Evolutionary conservation across 495 filamentous ascomycete genomes (phyloP).

Genomic region (Aspergillus homomorphus): DNA sequence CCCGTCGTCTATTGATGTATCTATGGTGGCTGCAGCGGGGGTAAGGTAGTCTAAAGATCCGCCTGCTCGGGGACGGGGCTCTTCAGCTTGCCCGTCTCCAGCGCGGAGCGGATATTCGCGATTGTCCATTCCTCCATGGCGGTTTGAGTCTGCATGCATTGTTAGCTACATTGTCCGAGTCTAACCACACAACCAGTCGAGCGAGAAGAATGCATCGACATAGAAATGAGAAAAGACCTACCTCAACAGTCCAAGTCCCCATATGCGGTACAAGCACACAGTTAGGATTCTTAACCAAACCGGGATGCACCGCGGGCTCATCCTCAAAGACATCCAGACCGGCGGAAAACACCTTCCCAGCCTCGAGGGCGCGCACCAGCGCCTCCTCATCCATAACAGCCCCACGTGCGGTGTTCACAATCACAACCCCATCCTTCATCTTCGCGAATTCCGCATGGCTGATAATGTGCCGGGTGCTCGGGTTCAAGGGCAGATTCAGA

Average conservation of each 20-base stretch:
- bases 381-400: slow-evolving; percentile 71
- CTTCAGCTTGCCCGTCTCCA: slow-evolving; percentile 55
- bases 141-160: slow-evolving; percentile 48
- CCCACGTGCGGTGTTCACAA: slow-evolving; percentile 70
- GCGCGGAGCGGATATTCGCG: slow-evolving; percentile 54
- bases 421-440: slow-evolving; percentile 70
- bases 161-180: not conserved
- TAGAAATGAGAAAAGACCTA: slow-evolving; percentile 36
- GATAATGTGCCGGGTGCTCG: slow-evolving; percentile 62
- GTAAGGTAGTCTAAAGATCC: slow-evolving; percentile 31
- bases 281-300: slow-evolving; percentile 56
- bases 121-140: slow-evolving; percentile 66
- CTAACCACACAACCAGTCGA: not conserved
- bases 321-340: slow-evolving; percentile 71
- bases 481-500: slow-evolving; percentile 71
- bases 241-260: slow-evolving; percentile 66
- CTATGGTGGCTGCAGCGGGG: not conserved
- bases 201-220: no score
- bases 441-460: slow-evolving; percentile 57
- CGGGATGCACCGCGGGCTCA: slow-evolving; percentile 63
- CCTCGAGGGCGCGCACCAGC: slow-evolving; percentile 59
- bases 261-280: slow-evolving; percentile 66
- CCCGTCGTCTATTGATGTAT: slow-evolving; percentile 4
- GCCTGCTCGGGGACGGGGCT: slow-evolving; percentile 59
- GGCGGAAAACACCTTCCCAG: slow-evolving; percentile 56